Evolutionary conservation across 208 protist species (phyloP).

Genomic region (Strigomonas culicis): DNA sequence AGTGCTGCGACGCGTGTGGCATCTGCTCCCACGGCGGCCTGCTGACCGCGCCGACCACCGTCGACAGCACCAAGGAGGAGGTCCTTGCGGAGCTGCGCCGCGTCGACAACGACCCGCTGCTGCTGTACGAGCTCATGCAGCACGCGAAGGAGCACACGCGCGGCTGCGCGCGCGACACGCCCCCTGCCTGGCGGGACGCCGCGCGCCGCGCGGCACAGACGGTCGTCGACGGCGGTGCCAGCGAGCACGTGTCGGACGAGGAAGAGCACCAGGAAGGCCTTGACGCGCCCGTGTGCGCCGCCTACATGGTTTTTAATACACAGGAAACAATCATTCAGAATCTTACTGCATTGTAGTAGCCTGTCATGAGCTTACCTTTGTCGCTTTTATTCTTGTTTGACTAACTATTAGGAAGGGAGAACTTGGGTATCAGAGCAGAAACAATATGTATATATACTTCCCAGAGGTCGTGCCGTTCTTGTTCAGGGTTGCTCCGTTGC

Average conservation of each 20-base stretch:
- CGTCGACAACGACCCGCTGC: conserved; percentile 56
- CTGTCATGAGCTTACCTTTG: no score
- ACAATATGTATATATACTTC: no score
- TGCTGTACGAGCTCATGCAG: conserved; percentile 41
- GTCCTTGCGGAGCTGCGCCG: conserved; percentile 21
- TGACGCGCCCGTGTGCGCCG: background rate
- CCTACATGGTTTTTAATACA: no score
- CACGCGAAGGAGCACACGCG: conserved; percentile 22
- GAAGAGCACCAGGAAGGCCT: background rate
- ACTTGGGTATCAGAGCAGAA: no score
- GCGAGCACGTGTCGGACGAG: background rate
- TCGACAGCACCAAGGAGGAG: conserved; percentile 17
- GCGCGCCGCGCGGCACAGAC: background rate
- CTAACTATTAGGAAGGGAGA: no score
- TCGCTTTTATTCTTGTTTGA: no score
- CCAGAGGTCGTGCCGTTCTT: background rate
- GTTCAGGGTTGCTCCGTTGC: no score
- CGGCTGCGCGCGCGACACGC: background rate
- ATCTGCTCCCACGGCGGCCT: background rate
- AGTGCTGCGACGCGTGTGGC: background rate
- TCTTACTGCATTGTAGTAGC: no score
- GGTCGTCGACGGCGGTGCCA: background rate
- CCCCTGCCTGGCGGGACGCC: background rate
- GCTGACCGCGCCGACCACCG: conserved; percentile 14
- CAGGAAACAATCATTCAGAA: no score